Evolutionary conservation across 2,329 filamentous ascomycete genomes (phyloP).

Genomic region (Parafenestella ontariensis): DNA sequence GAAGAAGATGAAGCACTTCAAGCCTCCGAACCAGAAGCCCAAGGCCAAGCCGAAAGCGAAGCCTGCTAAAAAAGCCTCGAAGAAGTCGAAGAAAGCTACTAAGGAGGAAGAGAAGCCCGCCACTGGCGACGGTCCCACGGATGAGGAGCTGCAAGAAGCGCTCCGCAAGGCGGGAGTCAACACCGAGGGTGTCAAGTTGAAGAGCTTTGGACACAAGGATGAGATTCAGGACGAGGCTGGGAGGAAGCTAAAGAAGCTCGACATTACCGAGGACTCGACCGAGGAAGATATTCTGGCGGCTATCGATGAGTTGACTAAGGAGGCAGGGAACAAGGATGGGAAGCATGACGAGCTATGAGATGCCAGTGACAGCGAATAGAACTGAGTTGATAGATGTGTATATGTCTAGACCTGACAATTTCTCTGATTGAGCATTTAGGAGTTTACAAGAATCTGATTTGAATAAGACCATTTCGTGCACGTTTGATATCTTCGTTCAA

Average conservation of each 20-base stretch:
- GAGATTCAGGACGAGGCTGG: conserved; percentile 30
- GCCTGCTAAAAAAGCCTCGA: conserved; percentile 27
- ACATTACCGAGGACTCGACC: conserved; percentile 35
- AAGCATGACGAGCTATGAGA: conserved; percentile 30
- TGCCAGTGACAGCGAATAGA: background rate
- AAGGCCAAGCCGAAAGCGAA: conserved; percentile 48
- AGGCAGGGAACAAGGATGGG: conserved; percentile 11
- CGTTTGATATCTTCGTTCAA: background rate
- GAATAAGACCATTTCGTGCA: background rate
- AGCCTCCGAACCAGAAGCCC: conserved; percentile 48
- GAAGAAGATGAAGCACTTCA: conserved; percentile 58
- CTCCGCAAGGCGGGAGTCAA: conserved; percentile 43
- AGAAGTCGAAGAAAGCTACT: conserved; percentile 38
- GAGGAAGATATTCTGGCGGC: conserved; percentile 57
- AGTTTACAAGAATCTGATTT: background rate
- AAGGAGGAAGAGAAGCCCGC: conserved; percentile 39
- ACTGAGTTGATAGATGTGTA: background rate
- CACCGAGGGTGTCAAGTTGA: conserved; percentile 32
- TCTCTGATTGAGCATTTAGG: background rate
- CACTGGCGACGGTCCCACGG: conserved; percentile 26
- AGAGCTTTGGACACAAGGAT: conserved; percentile 24
- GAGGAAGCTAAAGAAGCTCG: conserved; percentile 30
- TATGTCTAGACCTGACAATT: background rate
- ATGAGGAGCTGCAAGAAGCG: conserved; percentile 41
- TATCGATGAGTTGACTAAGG: conserved; percentile 52